These are phyloP conservation scores for Zea luxurians DNA, from an alignment of 176 grass and related monocot genomes.

Conservation along the genomic window DNA sequence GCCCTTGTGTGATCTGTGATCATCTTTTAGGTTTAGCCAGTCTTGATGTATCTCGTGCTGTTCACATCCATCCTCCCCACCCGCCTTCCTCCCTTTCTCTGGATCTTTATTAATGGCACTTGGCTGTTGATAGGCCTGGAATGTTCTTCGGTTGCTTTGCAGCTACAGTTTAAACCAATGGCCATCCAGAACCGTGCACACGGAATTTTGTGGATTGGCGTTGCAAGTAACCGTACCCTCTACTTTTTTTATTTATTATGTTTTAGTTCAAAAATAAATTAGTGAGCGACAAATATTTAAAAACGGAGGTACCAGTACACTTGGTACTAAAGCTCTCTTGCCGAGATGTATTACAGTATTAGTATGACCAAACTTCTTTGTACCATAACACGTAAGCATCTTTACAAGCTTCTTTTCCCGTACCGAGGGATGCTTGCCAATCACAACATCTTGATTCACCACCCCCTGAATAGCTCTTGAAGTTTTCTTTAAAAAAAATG, in stretches of 20 bases:
- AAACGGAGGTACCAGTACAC: background rate
- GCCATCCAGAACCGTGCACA: background rate
- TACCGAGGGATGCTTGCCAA: conserved; percentile 8
- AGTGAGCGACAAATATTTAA: no score
- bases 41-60: conserved; percentile 15
- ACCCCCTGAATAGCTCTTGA: no score
- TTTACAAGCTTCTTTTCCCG: conserved; percentile 20
- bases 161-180: background rate
- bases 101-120: background rate
- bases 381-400: conserved; percentile 16
- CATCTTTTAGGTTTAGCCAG: conserved; percentile 35
- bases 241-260: no score
- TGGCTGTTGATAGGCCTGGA: background rate
- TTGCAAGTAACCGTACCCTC: background rate
- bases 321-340: conserved; percentile 7
- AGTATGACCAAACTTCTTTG: background rate
- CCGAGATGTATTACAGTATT: background rate
- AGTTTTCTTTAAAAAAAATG: background rate
- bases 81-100: background rate
- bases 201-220: background rate
- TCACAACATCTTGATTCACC: background rate
- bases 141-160: background rate
- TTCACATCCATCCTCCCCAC: background rate
- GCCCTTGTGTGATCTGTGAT: background rate
- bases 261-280: no score